Evolutionary conservation across 306 rosid species (phyloP), one percentile per base, ranked within the genome.

Genomic region (Sesbania bispinosa): DNA sequence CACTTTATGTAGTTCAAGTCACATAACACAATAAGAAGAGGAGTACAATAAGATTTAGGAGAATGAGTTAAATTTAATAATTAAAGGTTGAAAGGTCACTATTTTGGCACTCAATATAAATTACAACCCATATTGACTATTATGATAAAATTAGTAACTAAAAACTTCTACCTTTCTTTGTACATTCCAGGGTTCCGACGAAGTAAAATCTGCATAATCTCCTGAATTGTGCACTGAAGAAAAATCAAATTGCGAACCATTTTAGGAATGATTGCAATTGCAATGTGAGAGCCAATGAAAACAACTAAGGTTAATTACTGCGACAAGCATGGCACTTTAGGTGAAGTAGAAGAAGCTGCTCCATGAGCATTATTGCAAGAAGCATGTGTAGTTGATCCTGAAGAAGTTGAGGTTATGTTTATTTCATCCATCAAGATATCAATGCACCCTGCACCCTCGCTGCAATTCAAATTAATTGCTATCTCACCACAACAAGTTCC

Each of bases 301-400:
- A 10, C 4, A 19, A 30, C 6, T 1, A 39, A 2, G 6, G 46
- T n/a, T 7, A 24, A n/a, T n/a, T n/a, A n/a, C 2, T n/a, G 0
- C 0, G 29, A 33, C 52, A 73, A 35, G 39, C 77, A 60, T 26
- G 76, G 4, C 0, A 73, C 62, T n/a, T 23, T 1, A 21, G 77
- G 77, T 46, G 61, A 46, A 73, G 61, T 62, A 14, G 62, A 73
- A 60, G 1, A 9, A n/a, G 62, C 69, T 10, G 0, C 11, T 60
- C 77, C 77, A 60, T 45, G 51, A 14, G 69, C 77, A 47, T 73
- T 32, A 13, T 1, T 46, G 41, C 77, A 73, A 3, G 38, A 30
- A 5, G 77, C 61, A 13, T 21, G 19, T 33, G 54, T 7, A 0
- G 29, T 11, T 51, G 62, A n/a, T 46, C 19, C 26, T 73, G 69